Evolutionary conservation across 2,329 filamentous ascomycete genomes (phyloP), one percentile per base, ranked within the genome.

Genomic region (Colletotrichum echinochloae): DNA sequence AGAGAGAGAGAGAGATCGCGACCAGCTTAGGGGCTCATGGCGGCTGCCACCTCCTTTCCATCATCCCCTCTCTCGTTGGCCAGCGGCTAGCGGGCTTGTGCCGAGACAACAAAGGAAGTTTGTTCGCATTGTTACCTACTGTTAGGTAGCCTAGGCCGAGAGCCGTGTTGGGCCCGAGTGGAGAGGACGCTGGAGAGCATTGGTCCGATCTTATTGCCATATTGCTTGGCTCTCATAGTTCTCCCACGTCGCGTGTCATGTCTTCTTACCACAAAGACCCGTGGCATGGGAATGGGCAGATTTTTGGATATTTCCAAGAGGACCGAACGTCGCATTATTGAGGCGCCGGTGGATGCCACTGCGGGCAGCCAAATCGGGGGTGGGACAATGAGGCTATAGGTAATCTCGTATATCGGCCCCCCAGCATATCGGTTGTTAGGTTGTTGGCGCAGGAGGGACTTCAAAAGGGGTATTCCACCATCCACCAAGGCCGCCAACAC

Each of bases 391-490:
- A 23, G 18, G 6, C 44, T 33, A 51, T 35, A n/a, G 62, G 52
- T 55, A 51, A 28, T 44, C 39, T 66, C 48, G 55, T 70, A 70
- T 60, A 66, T 55, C 26, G 60, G 48, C 37, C 35, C 51, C 23
- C 28, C 44, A 11, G 33, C 35, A 54, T 18, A 28, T n/a, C 26
- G 37, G 48, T 5, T 39, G 20, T 9, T 14, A n/a, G n/a, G n/a
- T 20, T 39, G 35, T 5, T 54, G 54, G 48, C 33, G 60, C 60
- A 62, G 33, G 60, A 37, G 59, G 39, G 18, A 11, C 23, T 49
- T 14, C 5, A 49, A 35, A 39, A 14, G 37, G 48, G 18, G 6
- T 0, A 6, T 28, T 28, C n/a, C n/a, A n/a, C n/a, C n/a, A n/a
- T n/a, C 37, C 33, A 26, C 54, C 33, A 39, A 7, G 4, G 39